phyloP scores from a whole-genome alignment of 768 basidiomycete species.

The Phylloporus arenicola region DNA sequence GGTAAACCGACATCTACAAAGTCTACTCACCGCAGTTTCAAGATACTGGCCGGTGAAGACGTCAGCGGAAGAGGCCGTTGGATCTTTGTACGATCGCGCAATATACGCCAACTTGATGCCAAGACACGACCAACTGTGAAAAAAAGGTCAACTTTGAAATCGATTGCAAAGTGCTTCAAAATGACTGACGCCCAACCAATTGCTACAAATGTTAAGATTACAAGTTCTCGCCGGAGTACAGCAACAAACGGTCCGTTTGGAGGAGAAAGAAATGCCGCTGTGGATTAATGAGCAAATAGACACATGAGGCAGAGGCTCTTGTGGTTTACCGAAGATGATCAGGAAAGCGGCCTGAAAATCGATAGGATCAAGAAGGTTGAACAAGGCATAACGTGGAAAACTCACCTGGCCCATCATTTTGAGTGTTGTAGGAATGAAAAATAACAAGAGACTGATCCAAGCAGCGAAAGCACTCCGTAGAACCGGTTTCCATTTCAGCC shows the following conservation, averaged over 20 bases:
- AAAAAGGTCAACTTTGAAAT: background rate
- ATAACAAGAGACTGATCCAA: slow-evolving; percentile 58
- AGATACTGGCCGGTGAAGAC: slow-evolving; percentile 52
- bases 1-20: background rate
- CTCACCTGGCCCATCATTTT: slow-evolving; percentile 52
- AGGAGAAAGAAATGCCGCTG: slow-evolving; percentile 62
- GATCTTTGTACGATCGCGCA: slow-evolving; percentile 41
- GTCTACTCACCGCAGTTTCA: slow-evolving; percentile 38
- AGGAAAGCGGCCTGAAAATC: slow-evolving; percentile 53
- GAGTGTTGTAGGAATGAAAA: slow-evolving; percentile 50
- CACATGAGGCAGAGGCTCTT: background rate
- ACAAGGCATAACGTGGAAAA: background rate
- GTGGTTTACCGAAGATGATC: slow-evolving; percentile 50
- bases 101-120: slow-evolving; percentile 59
- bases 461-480: slow-evolving; percentile 58
- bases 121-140: slow-evolving; percentile 56
- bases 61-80: slow-evolving; percentile 32
- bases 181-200: slow-evolving; percentile 56
- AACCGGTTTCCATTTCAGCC: slow-evolving; percentile 57
- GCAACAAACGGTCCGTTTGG: slow-evolving; percentile 64
- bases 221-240: slow-evolving; percentile 59
- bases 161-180: background rate
- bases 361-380: background rate
- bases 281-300: background rate
- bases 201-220: slow-evolving; percentile 45